phyloP scores from a whole-genome alignment of 2,329 filamentous ascomycete species.

The Cercospora brassicicola region DNA sequence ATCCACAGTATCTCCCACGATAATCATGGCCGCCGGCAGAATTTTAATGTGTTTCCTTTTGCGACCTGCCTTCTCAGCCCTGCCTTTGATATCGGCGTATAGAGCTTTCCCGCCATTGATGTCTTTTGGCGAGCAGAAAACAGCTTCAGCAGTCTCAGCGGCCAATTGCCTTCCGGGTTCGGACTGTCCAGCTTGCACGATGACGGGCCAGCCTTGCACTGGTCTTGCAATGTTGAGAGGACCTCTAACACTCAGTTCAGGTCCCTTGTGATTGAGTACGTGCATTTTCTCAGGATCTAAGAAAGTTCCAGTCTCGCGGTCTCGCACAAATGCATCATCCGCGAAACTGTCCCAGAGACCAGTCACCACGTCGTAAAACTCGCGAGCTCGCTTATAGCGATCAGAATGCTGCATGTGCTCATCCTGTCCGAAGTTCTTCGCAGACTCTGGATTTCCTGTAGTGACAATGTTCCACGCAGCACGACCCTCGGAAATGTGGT shows the following conservation, averaged over 20 bases:
- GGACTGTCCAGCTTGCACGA: slow-evolving; percentile 33
- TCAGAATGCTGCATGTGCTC: slow-evolving; percentile 52
- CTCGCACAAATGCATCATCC: slow-evolving; percentile 56
- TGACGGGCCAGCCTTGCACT: slow-evolving; percentile 33
- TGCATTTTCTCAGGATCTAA: slow-evolving; percentile 57
- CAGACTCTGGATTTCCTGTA: slow-evolving; percentile 49
- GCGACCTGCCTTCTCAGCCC: slow-evolving; percentile 26
- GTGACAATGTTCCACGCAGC: slow-evolving; percentile 55
- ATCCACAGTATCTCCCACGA: slow-evolving; percentile 29
- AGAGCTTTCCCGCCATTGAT: slow-evolving; percentile 27
- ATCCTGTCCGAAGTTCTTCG: slow-evolving; percentile 49
- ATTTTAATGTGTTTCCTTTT: slow-evolving; percentile 30
- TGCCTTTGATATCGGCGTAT: slow-evolving; percentile 30
- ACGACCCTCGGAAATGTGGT: slow-evolving; percentile 42
- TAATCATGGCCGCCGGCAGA: slow-evolving; percentile 32
- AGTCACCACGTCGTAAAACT: slow-evolving; percentile 43
- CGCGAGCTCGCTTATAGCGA: slow-evolving; percentile 52
- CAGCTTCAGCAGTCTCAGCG: slow-evolving; percentile 32
- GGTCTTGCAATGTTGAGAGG: slow-evolving; percentile 32
- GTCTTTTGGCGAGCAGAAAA: slow-evolving; percentile 31
- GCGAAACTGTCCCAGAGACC: slow-evolving; percentile 44
- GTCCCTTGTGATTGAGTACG: slow-evolving; percentile 53
- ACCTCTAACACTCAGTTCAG: slow-evolving; percentile 30
- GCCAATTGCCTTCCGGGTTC: slow-evolving; percentile 32
- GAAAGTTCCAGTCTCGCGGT: slow-evolving; percentile 51